Conservation (phyloP, 2,329 filamentous ascomycete genomes). For the Aspergillus eucalypticola region DNA sequence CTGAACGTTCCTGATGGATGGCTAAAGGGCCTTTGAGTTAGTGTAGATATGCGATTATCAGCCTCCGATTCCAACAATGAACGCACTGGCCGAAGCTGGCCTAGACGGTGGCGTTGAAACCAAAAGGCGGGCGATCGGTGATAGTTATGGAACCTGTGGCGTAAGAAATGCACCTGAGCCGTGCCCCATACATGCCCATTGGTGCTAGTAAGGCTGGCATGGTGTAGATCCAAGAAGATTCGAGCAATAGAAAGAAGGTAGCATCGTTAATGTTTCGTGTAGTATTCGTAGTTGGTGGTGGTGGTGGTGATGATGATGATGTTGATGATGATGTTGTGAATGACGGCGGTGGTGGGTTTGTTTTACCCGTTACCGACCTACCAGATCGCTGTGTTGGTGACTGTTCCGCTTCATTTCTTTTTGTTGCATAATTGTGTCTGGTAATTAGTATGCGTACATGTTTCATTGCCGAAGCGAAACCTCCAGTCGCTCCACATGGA, state of each 20-base stretch:
- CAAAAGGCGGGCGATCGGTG: slow-evolving; percentile 11
- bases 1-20: background rate
- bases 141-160: slow-evolving; percentile 19
- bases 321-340: background rate
- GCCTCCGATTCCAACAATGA: background rate
- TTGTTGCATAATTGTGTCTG: slow-evolving; percentile 2
- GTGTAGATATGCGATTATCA: background rate
- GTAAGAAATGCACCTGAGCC: slow-evolving; percentile 19
- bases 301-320: background rate
- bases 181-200: slow-evolving; percentile 15
- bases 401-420: slow-evolving; percentile 9
- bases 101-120: slow-evolving; percentile 17
- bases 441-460: slow-evolving; percentile 12
- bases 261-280: background rate
- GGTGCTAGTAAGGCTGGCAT: slow-evolving; percentile 7
- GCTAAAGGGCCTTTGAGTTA: background rate
- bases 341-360: background rate
- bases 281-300: background rate
- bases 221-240: slow-evolving; percentile 13
- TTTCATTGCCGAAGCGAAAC: slow-evolving; percentile 18
- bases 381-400: background rate
- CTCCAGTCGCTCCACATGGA: slow-evolving; percentile 17
- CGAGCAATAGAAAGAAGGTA: slow-evolving; percentile 5
- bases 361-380: background rate
- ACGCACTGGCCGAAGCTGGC: slow-evolving; percentile 3